phyloP scores from a whole-genome alignment of 2,329 filamentous ascomycete genomes.

The Grosmannia penicillata region DNA sequence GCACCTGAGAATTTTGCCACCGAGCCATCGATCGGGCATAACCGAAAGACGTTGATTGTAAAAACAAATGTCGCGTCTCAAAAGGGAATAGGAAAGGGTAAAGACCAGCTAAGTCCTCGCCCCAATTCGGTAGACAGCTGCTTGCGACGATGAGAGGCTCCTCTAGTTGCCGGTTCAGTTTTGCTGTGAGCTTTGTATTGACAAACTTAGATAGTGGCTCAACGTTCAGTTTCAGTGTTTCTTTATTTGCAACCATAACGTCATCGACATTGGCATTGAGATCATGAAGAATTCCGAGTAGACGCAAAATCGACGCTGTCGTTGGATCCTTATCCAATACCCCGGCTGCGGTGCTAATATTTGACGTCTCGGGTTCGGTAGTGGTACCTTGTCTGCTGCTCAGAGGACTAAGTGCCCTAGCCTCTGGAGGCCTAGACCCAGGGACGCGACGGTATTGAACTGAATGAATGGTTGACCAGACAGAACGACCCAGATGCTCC shows the following conservation, averaged over 20 bases:
- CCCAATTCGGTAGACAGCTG: conserved; percentile 91
- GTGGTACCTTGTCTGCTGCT: conserved; percentile 28
- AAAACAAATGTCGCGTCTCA: conserved; percentile 88
- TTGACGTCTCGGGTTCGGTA: background rate
- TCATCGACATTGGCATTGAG: conserved; percentile 90
- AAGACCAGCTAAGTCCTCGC: conserved; percentile 79
- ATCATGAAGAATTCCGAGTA: conserved; percentile 83
- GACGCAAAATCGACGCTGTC: conserved; percentile 71
- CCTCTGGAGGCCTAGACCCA: conserved; percentile 66
- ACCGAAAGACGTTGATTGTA: conserved; percentile 95
- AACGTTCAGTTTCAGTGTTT: conserved; percentile 52
- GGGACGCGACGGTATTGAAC: conserved; percentile 82
- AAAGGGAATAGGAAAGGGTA: conserved; percentile 98
- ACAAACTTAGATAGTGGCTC: conserved; percentile 91
- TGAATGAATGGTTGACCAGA: conserved; percentile 82
- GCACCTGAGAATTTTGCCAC: conserved; percentile 84
- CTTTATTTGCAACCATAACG: conserved; percentile 65
- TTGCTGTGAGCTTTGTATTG: conserved; percentile 95
- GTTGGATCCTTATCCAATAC: conserved; percentile 67
- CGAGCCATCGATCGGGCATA: conserved; percentile 94
- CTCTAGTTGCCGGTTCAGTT: conserved; percentile 90
- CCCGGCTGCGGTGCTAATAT: conserved; percentile 46
- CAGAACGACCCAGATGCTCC: conserved; percentile 56
- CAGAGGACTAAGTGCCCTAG: conserved; percentile 42
- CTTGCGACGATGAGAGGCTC: conserved; percentile 95